These are phyloP conservation scores for Alternaria sp. DNA, from an alignment of 2,329 filamentous ascomycete genomes.

Conservation along the genomic window DNA sequence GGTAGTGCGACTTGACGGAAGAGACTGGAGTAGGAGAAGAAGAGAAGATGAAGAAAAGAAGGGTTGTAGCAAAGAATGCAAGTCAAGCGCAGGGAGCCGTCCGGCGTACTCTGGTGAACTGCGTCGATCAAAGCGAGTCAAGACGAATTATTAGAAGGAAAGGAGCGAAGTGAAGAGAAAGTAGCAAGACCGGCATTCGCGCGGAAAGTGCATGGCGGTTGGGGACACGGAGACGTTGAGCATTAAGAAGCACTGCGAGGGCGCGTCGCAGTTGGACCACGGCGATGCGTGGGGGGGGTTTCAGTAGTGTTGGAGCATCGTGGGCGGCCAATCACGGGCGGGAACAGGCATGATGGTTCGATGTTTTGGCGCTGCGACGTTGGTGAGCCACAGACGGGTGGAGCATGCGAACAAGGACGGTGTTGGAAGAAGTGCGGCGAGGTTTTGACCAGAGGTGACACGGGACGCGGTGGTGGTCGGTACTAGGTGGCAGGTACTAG, in stretches of 20 bases:
- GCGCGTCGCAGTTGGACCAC: conserved; percentile 44
- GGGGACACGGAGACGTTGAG: conserved; percentile 37
- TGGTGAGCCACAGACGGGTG: conserved; percentile 15
- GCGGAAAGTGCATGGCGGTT: conserved; percentile 37
- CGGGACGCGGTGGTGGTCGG: neutral
- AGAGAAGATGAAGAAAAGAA: conserved; percentile 2
- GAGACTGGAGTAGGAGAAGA: conserved; percentile 17
- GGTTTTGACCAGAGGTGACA: neutral
- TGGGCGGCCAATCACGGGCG: conserved; percentile 41
- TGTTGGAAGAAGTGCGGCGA: neutral
- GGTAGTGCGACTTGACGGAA: conserved; percentile 28
- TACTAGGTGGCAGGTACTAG: too few relatives aligned
- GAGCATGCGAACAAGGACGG: conserved; percentile 4
- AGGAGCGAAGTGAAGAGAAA: conserved; percentile 43
- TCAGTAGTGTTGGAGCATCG: conserved; percentile 47
- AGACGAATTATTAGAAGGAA: conserved; percentile 41
- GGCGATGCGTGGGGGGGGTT: conserved; percentile 45
- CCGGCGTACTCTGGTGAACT: conserved; percentile 50
- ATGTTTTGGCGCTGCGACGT: conserved; percentile 40
- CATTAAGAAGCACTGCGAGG: conserved; percentile 47
- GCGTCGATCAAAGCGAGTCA: conserved; percentile 38
- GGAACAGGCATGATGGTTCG: conserved; percentile 32
- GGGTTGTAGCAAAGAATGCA: conserved; percentile 39
- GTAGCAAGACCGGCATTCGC: conserved; percentile 36
- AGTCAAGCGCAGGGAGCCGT: conserved; percentile 50